phyloP scores from a whole-genome alignment of 139 green algal genomes.

The Parachlorella kessleri region DNA sequence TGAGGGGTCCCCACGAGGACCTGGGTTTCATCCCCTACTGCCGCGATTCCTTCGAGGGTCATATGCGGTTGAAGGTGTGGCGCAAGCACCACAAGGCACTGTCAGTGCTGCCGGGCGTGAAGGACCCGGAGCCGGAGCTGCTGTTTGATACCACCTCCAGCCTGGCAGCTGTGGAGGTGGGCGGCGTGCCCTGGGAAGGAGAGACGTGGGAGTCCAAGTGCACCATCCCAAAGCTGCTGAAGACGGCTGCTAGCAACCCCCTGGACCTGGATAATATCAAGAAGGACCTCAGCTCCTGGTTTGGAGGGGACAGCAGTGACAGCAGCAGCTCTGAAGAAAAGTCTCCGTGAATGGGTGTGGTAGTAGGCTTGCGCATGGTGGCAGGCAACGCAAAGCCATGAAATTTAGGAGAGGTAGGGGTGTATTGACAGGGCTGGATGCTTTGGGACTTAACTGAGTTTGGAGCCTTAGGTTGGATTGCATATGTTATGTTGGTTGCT shows the following conservation, averaged over 20 bases:
- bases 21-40: conserved; percentile 77
- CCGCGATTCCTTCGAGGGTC: conserved; percentile 89
- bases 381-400: too few relatives aligned
- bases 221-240: background rate
- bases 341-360: too few relatives aligned
- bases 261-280: background rate
- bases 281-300: too few relatives aligned
- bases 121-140: background rate
- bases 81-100: background rate
- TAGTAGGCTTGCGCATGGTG: too few relatives aligned
- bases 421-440: too few relatives aligned
- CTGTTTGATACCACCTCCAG: background rate
- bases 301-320: too few relatives aligned
- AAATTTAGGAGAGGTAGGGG: too few relatives aligned
- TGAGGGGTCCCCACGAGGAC: conserved; percentile 69
- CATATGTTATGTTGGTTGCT: too few relatives aligned
- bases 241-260: background rate
- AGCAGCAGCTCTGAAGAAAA: too few relatives aligned
- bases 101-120: background rate
- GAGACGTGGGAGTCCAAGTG: background rate
- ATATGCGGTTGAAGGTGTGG: background rate
- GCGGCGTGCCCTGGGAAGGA: background rate
- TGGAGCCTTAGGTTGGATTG: too few relatives aligned
- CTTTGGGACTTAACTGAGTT: too few relatives aligned
- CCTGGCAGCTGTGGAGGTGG: background rate